phyloP scores from a whole-genome alignment of 139 green algal species.

The Picochlorum costavermella region DNA sequence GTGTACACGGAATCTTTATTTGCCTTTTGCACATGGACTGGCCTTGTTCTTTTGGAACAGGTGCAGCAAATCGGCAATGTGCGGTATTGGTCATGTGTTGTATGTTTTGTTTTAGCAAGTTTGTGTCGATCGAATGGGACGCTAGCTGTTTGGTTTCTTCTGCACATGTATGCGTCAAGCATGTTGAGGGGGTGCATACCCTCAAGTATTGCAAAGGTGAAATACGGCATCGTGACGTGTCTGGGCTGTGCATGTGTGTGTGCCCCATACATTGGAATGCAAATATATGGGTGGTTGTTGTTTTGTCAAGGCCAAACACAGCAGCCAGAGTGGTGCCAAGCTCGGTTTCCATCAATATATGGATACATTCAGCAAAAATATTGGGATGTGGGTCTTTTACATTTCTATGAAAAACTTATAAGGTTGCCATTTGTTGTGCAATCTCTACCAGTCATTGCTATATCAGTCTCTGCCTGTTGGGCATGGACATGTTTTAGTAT shows the following conservation, averaged over 20 bases:
- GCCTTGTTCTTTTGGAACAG: slow-evolving; percentile 36
- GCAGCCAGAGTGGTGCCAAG: slow-evolving; percentile 51
- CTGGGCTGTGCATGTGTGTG: slow-evolving; percentile 10
- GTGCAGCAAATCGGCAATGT: slow-evolving; percentile 2
- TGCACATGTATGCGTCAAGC: slow-evolving; percentile 10
- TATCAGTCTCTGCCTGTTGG: slow-evolving; percentile 20
- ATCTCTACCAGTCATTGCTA: slow-evolving; percentile 15
- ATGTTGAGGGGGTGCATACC: background rate
- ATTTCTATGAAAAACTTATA: slow-evolving; percentile 49
- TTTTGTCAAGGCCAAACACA: slow-evolving; percentile 25
- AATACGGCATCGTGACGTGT: background rate
- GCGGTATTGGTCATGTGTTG: background rate
- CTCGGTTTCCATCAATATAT: slow-evolving; percentile 56
- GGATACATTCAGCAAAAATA: slow-evolving; percentile 75
- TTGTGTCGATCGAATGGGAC: slow-evolving; percentile 52
- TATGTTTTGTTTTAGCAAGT: slow-evolving; percentile 23
- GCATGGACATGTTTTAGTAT: slow-evolving; percentile 20
- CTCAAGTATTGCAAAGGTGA: background rate
- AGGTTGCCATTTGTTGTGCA: slow-evolving; percentile 34
- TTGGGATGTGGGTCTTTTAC: slow-evolving; percentile 73
- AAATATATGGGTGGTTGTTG: slow-evolving; percentile 22
- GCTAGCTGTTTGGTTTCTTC: slow-evolving; percentile 22
- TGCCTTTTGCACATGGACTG: slow-evolving; percentile 39
- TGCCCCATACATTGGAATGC: slow-evolving; percentile 19
- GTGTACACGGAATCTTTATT: slow-evolving; percentile 83